A percentile compares a stretch with the other conserved stretches of the same genome.
phyloP scores from a whole-genome alignment of 2,329 filamentous ascomycete genomes.

The Akanthomyces uredinophilus region DNA sequence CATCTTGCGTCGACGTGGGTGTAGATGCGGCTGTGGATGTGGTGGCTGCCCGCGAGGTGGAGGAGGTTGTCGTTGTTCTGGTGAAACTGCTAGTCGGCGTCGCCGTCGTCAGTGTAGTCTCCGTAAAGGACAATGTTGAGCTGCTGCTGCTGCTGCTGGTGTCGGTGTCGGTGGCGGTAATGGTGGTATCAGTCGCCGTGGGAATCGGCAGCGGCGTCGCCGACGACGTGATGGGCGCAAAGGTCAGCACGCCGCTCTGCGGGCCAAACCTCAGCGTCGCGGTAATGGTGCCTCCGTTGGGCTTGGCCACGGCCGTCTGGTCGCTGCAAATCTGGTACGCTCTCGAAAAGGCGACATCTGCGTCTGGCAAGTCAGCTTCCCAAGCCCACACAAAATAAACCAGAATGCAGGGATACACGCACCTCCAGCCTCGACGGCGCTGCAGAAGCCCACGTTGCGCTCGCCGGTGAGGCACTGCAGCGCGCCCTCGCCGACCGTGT shows the following conservation, averaged over 20 bases:
- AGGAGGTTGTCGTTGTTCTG: background rate
- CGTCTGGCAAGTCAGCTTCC: background rate
- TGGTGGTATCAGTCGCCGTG: background rate
- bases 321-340: conserved; percentile 56
- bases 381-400: background rate
- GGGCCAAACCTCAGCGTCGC: conserved; percentile 46
- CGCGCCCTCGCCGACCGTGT: conserved; percentile 67
- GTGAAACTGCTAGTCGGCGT: background rate
- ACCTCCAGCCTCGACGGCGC: conserved; percentile 36
- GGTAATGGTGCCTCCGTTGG: conserved; percentile 54
- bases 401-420: background rate
- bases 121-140: conserved; percentile 6
- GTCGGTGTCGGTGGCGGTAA: background rate
- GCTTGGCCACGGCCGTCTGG: conserved; percentile 44
- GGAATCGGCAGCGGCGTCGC: background rate
- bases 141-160: background rate
- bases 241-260: conserved; percentile 24
- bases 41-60: conserved; percentile 12
- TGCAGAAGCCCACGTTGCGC: conserved; percentile 46
- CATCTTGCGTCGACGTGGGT: conserved; percentile 12
- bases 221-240: conserved; percentile 21
- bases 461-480: conserved; percentile 61
- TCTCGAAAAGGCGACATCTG: conserved; percentile 38
- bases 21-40: conserved; percentile 14
- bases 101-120: background rate